Evolutionary conservation across 768 basidiomycete genomes (phyloP).

Genomic region (Mrakia blollopis): DNA sequence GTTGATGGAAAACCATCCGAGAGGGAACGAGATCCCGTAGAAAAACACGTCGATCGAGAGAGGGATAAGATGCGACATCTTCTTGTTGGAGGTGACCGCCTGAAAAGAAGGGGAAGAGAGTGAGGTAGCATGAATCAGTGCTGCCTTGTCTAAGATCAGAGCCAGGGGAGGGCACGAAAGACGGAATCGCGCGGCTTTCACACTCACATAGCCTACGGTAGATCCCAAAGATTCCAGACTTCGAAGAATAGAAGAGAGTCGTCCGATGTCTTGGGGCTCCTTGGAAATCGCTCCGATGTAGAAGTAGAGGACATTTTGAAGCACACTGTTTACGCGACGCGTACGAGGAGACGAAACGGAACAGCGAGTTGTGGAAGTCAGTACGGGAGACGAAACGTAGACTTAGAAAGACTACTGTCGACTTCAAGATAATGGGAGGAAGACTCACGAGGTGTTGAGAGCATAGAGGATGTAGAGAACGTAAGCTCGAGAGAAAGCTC

Average conservation of each 20-base stretch:
- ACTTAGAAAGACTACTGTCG: too few species aligned
- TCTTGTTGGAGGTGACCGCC: constrained; percentile 30
- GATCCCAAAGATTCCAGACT: constrained; percentile 29
- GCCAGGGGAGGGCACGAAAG: too few species aligned
- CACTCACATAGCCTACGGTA: constrained; percentile 29
- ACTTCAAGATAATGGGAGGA: background rate
- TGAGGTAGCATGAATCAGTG: too few species aligned
- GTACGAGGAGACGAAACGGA: background rate
- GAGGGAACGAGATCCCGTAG: constrained; percentile 16
- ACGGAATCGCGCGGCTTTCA: too few species aligned
- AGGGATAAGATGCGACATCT: constrained; percentile 26
- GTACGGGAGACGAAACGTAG: too few species aligned
- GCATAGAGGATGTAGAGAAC: constrained; percentile 9
- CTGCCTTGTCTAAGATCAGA: too few species aligned
- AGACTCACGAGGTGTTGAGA: constrained; percentile 16
- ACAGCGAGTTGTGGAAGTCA: background rate
- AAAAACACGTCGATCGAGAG: constrained; percentile 32
- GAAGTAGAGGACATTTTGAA: constrained; percentile 23
- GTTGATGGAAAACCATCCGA: constrained; percentile 30
- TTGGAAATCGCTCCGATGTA: constrained; percentile 20
- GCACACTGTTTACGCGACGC: background rate
- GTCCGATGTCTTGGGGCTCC: constrained; percentile 29
- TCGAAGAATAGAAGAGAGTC: constrained; percentile 33
- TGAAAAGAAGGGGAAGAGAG: too few species aligned
- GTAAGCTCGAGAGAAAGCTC: constrained; percentile 16